A percentile compares a stretch with the other conserved stretches of the same genome.
Evolutionary conservation across 805 yeast genomes (phyloP).

Genomic region (Wickerhamomyces hampshirensis): DNA sequence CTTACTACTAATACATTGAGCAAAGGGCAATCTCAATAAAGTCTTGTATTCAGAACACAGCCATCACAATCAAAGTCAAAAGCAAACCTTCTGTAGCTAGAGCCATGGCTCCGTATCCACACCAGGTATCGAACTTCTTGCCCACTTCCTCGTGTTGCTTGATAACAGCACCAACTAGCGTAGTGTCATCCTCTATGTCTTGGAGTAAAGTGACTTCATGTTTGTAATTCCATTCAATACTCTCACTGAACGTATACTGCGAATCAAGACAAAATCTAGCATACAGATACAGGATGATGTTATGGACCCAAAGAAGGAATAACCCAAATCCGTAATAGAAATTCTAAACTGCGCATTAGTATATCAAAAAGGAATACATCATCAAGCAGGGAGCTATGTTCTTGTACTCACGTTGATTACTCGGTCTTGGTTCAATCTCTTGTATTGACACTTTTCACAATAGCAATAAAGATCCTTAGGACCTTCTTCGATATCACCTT

Average conservation of each 20-base stretch:
- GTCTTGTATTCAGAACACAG: too few species aligned
- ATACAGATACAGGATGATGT: conserved; percentile 7
- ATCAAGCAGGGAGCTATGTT: too few species aligned
- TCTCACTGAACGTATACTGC: conserved; percentile 17
- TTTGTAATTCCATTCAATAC: conserved; percentile 10
- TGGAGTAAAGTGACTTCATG: conserved; percentile 11
- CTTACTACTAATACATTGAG: too few species aligned
- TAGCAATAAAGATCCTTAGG: conserved; percentile 17
- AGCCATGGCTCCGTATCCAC: conserved; percentile 20
- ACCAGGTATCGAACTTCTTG: conserved; percentile 10
- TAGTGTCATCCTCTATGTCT: conserved; percentile 8
- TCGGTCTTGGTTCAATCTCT: conserved; percentile 5
- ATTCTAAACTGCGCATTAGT: conserved; percentile 10
- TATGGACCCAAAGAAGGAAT: conserved; percentile 19
- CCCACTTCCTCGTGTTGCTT: conserved; percentile 10
- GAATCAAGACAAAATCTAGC: neutral
- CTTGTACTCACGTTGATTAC: conserved; percentile 18
- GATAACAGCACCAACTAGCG: conserved; percentile 9
- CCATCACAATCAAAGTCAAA: too few species aligned
- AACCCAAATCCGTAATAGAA: conserved; percentile 19
- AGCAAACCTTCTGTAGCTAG: too few species aligned
- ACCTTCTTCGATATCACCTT: conserved; percentile 3
- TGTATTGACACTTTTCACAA: conserved; percentile 18
- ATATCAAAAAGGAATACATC: too few species aligned
- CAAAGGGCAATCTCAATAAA: too few species aligned